These are phyloP conservation scores for Cladosporium sp. DNA, from an alignment of 2,329 filamentous ascomycete species.

Conservation along the genomic window DNA sequence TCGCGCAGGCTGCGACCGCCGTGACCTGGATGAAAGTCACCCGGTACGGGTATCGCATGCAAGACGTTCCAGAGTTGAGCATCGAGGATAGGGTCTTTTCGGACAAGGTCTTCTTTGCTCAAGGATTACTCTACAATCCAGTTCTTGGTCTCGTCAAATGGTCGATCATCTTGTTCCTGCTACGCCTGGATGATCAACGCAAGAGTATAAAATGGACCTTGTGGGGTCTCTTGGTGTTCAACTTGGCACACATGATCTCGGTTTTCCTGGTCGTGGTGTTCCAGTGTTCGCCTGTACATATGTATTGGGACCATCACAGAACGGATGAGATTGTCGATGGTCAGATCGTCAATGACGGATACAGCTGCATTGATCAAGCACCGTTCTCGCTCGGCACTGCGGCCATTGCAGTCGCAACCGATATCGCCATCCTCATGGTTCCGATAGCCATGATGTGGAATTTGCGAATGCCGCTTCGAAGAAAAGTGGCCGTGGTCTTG, in stretches of 20 bases:
- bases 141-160: constrained; percentile 34
- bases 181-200: constrained; percentile 33
- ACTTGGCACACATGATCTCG: constrained; percentile 31
- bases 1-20: not conserved
- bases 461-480: constrained; percentile 39
- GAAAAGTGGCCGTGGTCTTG: constrained; percentile 30
- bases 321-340: constrained; percentile 25
- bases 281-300: constrained; percentile 31
- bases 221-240: constrained; percentile 30
- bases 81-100: not conserved
- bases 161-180: constrained; percentile 36
- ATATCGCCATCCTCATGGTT: constrained; percentile 38
- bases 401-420: constrained; percentile 34
- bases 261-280: constrained; percentile 33
- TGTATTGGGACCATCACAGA: constrained; percentile 14
- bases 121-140: constrained; percentile 35
- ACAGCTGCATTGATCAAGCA: constrained; percentile 31
- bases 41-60: constrained; percentile 3
- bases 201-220: constrained; percentile 28
- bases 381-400: constrained; percentile 33
- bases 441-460: constrained; percentile 43
- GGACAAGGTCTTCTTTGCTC: not conserved
- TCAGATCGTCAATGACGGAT: constrained; percentile 22
- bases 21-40: not conserved
- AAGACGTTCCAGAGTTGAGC: constrained; percentile 1